Conservation (phyloP, 495 filamentous ascomycete genomes). For the Apodospora peruviana region DNA sequence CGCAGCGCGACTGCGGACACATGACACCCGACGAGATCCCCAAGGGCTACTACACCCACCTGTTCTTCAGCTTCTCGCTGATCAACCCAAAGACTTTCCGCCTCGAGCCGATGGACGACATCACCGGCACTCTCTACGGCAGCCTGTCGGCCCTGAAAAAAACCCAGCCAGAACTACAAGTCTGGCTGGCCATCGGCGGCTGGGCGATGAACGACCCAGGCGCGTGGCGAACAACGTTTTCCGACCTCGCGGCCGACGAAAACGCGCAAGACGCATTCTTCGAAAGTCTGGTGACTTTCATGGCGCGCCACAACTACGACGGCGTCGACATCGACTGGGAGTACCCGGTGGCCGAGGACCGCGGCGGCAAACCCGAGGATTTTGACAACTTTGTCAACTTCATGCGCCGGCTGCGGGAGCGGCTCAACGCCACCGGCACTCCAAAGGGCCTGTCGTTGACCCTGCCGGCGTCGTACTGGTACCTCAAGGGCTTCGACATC, state of each 20-base stretch:
- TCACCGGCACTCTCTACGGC: not conserved
- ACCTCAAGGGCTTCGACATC: not conserved
- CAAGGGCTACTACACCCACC: constrained; percentile 9
- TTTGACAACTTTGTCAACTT: constrained; percentile 28
- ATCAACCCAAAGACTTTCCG: constrained; percentile 7
- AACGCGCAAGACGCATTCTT: constrained; percentile 19
- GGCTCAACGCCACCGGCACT: not conserved
- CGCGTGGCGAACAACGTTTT: constrained; percentile 11
- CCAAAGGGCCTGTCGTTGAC: not conserved
- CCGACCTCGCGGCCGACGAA: constrained; percentile 13
- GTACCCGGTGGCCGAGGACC: constrained; percentile 39
- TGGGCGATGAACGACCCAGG: constrained; percentile 5
- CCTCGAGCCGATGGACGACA: constrained; percentile 8
- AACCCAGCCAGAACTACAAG: constrained; percentile 19
- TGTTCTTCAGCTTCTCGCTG: constrained; percentile 21
- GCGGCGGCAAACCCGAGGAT: constrained; percentile 33
- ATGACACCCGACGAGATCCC: constrained; percentile 7
- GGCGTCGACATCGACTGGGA: constrained; percentile 57
- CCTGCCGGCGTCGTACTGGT: not conserved
- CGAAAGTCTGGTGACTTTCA: constrained; percentile 3
- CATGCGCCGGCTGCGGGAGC: not conserved
- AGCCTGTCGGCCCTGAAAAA: constrained; percentile 22
- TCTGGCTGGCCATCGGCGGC: constrained; percentile 37
- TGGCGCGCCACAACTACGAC: constrained; percentile 14
- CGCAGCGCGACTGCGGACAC: not conserved